Base-by-base conservation (phyloP, 257 asterid genomes). In the Voacanga thouarsii region DNA sequence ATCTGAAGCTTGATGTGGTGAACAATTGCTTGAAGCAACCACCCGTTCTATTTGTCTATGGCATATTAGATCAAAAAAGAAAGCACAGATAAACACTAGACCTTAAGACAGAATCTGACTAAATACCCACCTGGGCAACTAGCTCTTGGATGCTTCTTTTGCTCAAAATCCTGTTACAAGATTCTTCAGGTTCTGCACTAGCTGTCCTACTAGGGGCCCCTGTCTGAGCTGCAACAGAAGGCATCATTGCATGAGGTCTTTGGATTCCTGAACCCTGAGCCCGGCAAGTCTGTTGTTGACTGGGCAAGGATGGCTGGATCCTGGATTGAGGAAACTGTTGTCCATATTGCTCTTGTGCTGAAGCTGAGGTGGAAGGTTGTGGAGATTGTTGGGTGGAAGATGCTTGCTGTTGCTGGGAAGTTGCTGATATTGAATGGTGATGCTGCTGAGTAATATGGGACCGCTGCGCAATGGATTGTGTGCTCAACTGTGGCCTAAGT, bases 131-230 rank as follows among this genome's bases (percentile, higher is more conserved):
- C 96, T 92, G 96, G 80, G 87, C 82, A 66, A 94, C 84, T 55
- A 94, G 84, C 66, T 91, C 99, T 76, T 90, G 95, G 85, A 94
- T 90, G 86, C 95, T 92, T 83, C 97, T 88, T 85, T 91, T 92
- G 83, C 94, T 89, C 75, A 94, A 71, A 51, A 91, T 80, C 85
- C 91, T 88, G 74, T 77, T 88, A 74, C 94, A 86, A 57, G 84
- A 15, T 80, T 91, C 97, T 77, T 82, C 96, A 71, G 81, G 78
- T 81, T 92, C 98, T 61, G 82, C 86, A 76, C 24, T 49, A 45
- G 89, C 76, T 82, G 83, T 69, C 76, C 80, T 89, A 82, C 72
- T 81, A 41, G 82, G 86, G 37, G 77, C 45, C 60, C 86, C 92
- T 76, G 88, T 55, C 63, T 73, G 89, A 49, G 80, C 68, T 6